A percentile compares a stretch with the other conserved stretches of the same genome.
These are phyloP conservation scores for Neofusicoccum cordaticola DNA, from an alignment of 2,329 filamentous ascomycete genomes.

Conservation along the genomic window DNA sequence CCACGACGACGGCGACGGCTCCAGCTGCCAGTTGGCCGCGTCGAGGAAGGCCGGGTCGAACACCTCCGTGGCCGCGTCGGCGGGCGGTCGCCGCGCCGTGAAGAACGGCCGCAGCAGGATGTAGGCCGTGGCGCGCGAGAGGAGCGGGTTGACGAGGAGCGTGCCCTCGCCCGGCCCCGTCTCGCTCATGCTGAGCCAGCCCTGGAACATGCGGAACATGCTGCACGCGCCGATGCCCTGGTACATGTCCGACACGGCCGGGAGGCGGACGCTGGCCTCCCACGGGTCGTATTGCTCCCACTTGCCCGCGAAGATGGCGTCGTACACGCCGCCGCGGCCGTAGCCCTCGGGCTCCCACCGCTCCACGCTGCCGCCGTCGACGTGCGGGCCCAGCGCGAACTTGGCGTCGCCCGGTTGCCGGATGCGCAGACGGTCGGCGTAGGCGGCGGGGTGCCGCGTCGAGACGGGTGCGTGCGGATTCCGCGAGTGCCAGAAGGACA, in stretches of 20 bases:
- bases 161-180: constrained; percentile 74
- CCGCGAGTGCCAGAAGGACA: constrained; percentile 49
- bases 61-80: constrained; percentile 43
- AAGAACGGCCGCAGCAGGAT: constrained; percentile 84
- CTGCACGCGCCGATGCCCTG: constrained; percentile 77
- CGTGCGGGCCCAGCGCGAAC: constrained; percentile 56
- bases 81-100: constrained; percentile 44
- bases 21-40: constrained; percentile 60
- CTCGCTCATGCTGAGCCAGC: constrained; percentile 79
- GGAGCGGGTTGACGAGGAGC: constrained; percentile 74
- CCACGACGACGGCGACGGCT: constrained; percentile 52
- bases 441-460: constrained; percentile 46
- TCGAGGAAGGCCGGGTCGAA: constrained; percentile 41
- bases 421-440: constrained; percentile 51
- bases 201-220: constrained; percentile 86
- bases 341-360: constrained; percentile 62
- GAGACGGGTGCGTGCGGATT: constrained; percentile 44
- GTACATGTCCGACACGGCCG: constrained; percentile 71
- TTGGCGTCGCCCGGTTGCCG: constrained; percentile 55
- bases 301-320: constrained; percentile 65
- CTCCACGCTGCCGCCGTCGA: constrained; percentile 51
- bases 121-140: constrained; percentile 75
- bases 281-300: constrained; percentile 85
- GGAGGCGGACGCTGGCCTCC: constrained; percentile 68
- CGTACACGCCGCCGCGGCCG: constrained; percentile 63